Base-by-base conservation (phyloP, 192 early-diverging fungal genomes). In the Cladochytrium replicatum region DNA sequence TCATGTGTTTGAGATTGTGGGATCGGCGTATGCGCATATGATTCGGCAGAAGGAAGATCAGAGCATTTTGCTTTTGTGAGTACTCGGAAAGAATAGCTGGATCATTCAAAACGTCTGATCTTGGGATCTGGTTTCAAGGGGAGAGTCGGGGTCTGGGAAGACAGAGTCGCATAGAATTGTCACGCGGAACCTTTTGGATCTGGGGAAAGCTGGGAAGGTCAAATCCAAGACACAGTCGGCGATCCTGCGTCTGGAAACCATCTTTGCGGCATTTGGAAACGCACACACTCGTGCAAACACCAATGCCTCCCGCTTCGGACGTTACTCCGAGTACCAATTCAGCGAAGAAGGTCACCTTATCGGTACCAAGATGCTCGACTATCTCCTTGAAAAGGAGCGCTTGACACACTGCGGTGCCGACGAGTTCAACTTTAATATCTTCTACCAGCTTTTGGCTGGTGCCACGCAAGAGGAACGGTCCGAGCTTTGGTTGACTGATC, bases 381-480 rank as follows among this genome's bases (percentile, higher is more conserved):
- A 91, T 56, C 71, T 93, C 50, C 65, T 97, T 22, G 93, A 97
- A 48, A 88, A 89, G 61, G 64, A 61, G 31, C 80, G 91, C 3
- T 80, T 96, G 26, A 67, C 71, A 2, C 69, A 71, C 11, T 42
- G 63, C 1, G 60, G 57, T 9, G 53, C 71, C 27, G 74, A 73
- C 50, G 91, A 91, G 47, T 78, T 85, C 46, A 90, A 82, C 66
- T 99, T 93, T 69, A 88, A 97, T 58, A 83, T 95, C 24, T 94
- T 97, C 57, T 87, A 91, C 62, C 80, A 87, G 39, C 72, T 95
- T 31, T 59, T 95, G 25, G 69, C 76, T 17, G 91, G 89, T 4
- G 82, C 88, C 2, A 77, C 79, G 0, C 58, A 69, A 13, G 81
- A 83, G 37, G 91, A 96, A 58, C 75, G 79, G 31, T 63, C 67